A percentile compares a stretch with the other conserved stretches of the same genome.
Conservation (phyloP, 2,329 filamentous ascomycete genomes). For the Aspergillus tamarii region DNA sequence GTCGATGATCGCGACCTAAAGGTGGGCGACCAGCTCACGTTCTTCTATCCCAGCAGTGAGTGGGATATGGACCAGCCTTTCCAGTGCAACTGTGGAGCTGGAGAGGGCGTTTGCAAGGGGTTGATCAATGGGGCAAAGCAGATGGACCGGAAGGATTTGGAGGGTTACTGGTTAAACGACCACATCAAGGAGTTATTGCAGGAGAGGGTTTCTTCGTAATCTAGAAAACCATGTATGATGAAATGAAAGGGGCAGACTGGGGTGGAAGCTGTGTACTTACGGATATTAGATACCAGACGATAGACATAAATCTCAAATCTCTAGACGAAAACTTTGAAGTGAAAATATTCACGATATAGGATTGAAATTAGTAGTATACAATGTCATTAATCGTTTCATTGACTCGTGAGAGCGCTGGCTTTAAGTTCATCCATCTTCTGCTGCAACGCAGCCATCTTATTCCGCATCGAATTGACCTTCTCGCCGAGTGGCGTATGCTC, state of each 20-base stretch:
- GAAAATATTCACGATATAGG: background rate
- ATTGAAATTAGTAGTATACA: background rate
- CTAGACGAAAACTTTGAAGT: background rate
- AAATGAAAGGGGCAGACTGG: background rate
- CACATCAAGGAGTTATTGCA: constrained; percentile 42
- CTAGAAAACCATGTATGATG: background rate
- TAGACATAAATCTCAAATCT: constrained; percentile 2
- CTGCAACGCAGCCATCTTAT: constrained; percentile 5
- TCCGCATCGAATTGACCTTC: background rate
- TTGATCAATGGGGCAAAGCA: constrained; percentile 45
- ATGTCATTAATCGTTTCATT: background rate
- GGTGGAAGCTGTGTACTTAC: background rate
- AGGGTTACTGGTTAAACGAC: constrained; percentile 47
- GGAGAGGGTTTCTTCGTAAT: constrained; percentile 18
- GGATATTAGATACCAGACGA: constrained; percentile 1
- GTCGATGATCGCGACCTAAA: constrained; percentile 43
- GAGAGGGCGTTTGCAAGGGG: constrained; percentile 36
- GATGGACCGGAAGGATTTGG: constrained; percentile 36
- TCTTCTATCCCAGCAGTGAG: constrained; percentile 55
- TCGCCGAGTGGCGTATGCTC: background rate
- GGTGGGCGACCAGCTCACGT: constrained; percentile 48
- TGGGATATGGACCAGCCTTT: constrained; percentile 55
- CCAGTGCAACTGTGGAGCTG: constrained; percentile 47
- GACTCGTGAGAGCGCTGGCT: background rate
- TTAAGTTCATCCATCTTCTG: constrained; percentile 9